Evolutionary conservation across 805 yeast species (phyloP).

Genomic region (Candida bentonensis): DNA sequence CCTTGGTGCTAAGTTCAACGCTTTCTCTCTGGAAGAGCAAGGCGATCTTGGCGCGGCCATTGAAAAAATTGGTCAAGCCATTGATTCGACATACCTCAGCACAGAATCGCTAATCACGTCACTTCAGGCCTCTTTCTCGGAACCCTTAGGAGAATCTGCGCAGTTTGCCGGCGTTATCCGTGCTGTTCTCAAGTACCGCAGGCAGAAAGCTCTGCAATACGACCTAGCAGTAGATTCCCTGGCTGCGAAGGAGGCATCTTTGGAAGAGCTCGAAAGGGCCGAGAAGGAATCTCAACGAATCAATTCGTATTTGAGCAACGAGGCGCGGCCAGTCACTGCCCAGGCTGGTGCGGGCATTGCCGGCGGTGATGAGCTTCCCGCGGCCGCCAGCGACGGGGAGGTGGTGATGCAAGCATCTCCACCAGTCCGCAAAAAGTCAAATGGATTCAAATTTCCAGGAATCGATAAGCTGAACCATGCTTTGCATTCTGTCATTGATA

Average conservation of each 20-base stretch:
- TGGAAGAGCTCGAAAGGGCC: slow-evolving; percentile 27
- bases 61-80: slow-evolving; percentile 76
- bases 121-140: slow-evolving; percentile 45
- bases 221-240: slow-evolving; percentile 30
- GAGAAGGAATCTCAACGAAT: slow-evolving; percentile 33
- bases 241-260: slow-evolving; percentile 19
- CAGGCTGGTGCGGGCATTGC: slow-evolving; percentile 3
- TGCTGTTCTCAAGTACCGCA: slow-evolving; percentile 45
- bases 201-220: slow-evolving; percentile 39
- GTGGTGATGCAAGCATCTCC: neutral
- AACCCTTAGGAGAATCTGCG: slow-evolving; percentile 59
- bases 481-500: slow-evolving; percentile 48
- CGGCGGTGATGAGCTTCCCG: slow-evolving; percentile 6
- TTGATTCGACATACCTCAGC: slow-evolving; percentile 48
- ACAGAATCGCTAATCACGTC: slow-evolving; percentile 37
- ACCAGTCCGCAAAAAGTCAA: slow-evolving; percentile 16
- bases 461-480: slow-evolving; percentile 36
- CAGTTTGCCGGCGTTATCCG: slow-evolving; percentile 47
- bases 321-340: slow-evolving; percentile 14
- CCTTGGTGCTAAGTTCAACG: slow-evolving; percentile 57
- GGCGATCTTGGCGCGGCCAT: slow-evolving; percentile 35
- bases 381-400: slow-evolving; percentile 2
- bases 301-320: slow-evolving; percentile 19
- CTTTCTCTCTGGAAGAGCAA: slow-evolving; percentile 38
- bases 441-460: slow-evolving; percentile 40